These are phyloP conservation scores for Thelonectria olida DNA, from an alignment of 2,329 filamentous ascomycete species.

Conservation along the genomic window DNA sequence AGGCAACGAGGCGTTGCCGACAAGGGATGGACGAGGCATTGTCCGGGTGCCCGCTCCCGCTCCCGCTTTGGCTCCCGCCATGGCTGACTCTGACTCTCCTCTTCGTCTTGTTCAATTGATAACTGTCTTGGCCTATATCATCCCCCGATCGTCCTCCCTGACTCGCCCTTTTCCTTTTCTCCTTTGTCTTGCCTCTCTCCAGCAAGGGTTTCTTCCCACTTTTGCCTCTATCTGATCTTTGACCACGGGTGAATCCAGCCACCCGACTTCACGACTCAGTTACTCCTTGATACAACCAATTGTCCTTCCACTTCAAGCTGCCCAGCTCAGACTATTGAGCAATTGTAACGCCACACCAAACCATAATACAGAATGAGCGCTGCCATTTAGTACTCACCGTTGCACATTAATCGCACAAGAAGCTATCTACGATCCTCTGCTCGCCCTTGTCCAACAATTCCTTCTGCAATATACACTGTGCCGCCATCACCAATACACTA, in stretches of 20 bases:
- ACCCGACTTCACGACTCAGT: constrained; percentile 8
- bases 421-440: not conserved
- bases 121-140: constrained; percentile 9
- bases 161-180: not conserved
- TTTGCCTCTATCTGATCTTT: not conserved
- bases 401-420: not conserved
- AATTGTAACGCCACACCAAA: not conserved
- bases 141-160: constrained; percentile 4
- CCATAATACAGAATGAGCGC: constrained; percentile 1
- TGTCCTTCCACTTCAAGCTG: not conserved
- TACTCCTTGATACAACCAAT: not conserved
- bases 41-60: no score
- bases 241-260: constrained; percentile 8
- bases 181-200: not conserved
- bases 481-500: not conserved
- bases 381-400: not conserved
- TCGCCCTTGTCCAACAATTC: not conserved
- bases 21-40: constrained; percentile 1
- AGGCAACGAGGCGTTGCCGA: constrained; percentile 28
- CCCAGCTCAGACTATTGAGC: not conserved
- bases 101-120: constrained; percentile 3
- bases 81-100: not conserved
- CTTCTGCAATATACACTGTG: not conserved
- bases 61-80: not conserved
- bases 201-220: not conserved